Conservation (phyloP, 345 rosid species). For the Salix viminalis region DNA sequence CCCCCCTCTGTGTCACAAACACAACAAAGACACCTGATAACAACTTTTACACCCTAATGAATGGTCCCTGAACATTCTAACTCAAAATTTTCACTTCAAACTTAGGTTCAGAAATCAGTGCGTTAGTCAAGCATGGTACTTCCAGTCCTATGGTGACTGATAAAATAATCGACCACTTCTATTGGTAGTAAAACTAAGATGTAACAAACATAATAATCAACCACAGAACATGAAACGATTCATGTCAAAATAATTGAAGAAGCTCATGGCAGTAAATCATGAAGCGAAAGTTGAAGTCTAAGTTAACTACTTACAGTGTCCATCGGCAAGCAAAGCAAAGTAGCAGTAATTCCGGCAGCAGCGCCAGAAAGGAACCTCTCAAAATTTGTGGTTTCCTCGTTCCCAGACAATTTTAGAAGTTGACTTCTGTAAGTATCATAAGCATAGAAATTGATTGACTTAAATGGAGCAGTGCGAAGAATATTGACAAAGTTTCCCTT, state of each 20-base stretch:
- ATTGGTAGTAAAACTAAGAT: not conserved
- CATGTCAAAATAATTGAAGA: not conserved
- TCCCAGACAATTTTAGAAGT: conserved; percentile 54
- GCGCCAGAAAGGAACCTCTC: conserved; percentile 94
- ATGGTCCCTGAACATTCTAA: no score
- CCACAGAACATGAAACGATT: not conserved
- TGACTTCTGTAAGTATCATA: conserved; percentile 77
- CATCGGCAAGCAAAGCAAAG: conserved; percentile 82
- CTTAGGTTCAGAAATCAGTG: no score
- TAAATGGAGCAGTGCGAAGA: conserved; percentile 92
- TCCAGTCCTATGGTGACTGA: not conserved
- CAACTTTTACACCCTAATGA: no score
- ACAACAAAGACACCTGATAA: no score
- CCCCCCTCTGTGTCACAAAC: no score
- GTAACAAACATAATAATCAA: not conserved
- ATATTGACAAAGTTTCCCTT: conserved; percentile 89
- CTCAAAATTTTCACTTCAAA: no score
- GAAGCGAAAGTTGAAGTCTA: not conserved
- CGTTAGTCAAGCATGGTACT: not conserved
- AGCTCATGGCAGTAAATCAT: not conserved
- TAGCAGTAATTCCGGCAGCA: conserved; percentile 90
- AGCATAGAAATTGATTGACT: conserved; percentile 87
- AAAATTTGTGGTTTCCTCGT: conserved; percentile 69
- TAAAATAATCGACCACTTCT: not conserved
- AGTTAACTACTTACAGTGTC: conserved; percentile 68